These are phyloP conservation scores for Nadsonia commutata DNA, from an alignment of 1,139 yeast species.

Conservation along the genomic window DNA sequence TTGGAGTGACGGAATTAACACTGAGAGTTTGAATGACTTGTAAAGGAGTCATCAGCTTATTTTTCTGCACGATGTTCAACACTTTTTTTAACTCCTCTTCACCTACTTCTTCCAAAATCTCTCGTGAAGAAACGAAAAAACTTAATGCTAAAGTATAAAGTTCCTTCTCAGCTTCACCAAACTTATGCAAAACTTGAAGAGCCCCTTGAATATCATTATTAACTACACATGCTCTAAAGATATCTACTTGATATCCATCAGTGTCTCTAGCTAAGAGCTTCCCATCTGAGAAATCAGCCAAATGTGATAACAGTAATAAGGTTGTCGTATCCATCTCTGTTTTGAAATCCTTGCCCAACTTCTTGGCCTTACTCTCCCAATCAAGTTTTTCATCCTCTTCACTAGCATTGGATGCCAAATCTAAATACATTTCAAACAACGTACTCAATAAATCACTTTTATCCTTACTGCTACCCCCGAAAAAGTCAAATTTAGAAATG, in stretches of 20 bases:
- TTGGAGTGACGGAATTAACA: conserved; percentile 47
- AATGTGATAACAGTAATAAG: conserved; percentile 50
- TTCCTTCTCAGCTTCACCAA: conserved; percentile 50
- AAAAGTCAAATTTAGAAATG: conserved; percentile 59
- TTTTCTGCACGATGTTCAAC: conserved; percentile 37
- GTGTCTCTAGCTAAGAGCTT: conserved; percentile 18
- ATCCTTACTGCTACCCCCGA: conserved; percentile 59
- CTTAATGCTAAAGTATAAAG: conserved; percentile 53
- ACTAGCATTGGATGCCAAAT: conserved; percentile 34
- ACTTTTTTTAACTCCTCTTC: conserved; percentile 36
- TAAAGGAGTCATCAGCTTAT: conserved; percentile 51
- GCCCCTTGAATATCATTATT: conserved; percentile 45
- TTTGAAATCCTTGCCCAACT: conserved; percentile 32
- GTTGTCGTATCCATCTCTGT: conserved; percentile 40
- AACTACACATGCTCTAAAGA: conserved; percentile 50
- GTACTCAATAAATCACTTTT: conserved; percentile 62
- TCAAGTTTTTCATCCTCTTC: conserved; percentile 25
- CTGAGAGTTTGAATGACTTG: conserved; percentile 64
- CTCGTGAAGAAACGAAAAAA: conserved; percentile 46
- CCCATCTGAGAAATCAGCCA: conserved; percentile 21
- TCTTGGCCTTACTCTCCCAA: conserved; percentile 57
- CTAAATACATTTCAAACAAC: conserved; percentile 65
- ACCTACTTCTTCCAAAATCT: conserved; percentile 39
- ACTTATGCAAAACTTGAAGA: conserved; percentile 38
- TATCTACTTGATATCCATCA: conserved; percentile 43